A percentile compares a stretch with the other conserved stretches of the same genome.
These are phyloP conservation scores for Mycosphaerella sp. DNA, from an alignment of 2,329 filamentous ascomycete species.

Conservation along the genomic window DNA sequence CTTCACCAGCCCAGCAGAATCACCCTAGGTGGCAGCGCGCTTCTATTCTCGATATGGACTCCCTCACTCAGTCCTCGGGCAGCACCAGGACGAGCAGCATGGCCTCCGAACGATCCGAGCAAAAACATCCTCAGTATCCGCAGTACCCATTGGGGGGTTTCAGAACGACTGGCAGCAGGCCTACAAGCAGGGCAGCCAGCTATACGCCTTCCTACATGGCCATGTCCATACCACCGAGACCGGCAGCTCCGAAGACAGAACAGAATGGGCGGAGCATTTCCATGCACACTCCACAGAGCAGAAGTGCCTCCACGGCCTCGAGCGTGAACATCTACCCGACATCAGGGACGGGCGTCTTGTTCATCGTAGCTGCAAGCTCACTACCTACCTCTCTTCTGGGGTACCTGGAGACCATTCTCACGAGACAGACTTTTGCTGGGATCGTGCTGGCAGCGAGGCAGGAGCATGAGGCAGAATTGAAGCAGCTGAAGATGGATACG, in stretches of 20 bases:
- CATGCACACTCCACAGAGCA: background rate
- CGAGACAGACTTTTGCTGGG: conserved; percentile 16
- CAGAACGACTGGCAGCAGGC: conserved; percentile 6
- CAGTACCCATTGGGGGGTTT: conserved; percentile 10
- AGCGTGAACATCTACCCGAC: background rate
- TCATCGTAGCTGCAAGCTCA: conserved; percentile 13
- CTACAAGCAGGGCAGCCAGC: conserved; percentile 6
- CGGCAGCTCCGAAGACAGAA: background rate
- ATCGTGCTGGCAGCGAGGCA: conserved; percentile 15
- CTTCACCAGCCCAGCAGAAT: background rate
- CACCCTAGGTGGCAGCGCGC: background rate
- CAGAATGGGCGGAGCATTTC: conserved; percentile 3
- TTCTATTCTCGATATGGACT: background rate
- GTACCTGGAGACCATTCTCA: conserved; percentile 21
- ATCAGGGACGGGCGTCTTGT: conserved; percentile 13
- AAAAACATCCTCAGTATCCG: background rate
- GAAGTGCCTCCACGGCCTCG: conserved; percentile 1
- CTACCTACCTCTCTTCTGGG: conserved; percentile 11
- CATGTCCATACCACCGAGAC: conserved; percentile 9
- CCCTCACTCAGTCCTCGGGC: background rate
- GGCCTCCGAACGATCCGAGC: conserved; percentile 4
- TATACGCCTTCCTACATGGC: conserved; percentile 14
- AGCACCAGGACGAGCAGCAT: conserved; percentile 4
- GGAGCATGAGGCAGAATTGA: conserved; percentile 20
- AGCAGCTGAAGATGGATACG: conserved; percentile 25